These are phyloP conservation scores for Botrytis squamosa DNA, from an alignment of 2,329 filamentous ascomycete species.

Conservation along the genomic window DNA sequence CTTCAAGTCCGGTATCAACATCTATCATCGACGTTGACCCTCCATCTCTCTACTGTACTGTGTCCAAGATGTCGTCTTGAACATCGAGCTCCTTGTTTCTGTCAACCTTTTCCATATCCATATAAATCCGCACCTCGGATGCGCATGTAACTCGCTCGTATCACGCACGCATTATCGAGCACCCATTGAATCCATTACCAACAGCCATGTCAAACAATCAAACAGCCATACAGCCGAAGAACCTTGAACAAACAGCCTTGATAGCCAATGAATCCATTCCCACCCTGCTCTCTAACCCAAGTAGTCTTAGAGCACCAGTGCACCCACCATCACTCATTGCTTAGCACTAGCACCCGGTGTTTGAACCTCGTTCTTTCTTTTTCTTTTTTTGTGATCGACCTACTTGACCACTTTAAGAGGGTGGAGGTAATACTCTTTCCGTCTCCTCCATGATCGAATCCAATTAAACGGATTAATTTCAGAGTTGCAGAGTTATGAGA, in stretches of 20 bases:
- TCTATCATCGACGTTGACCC: not conserved
- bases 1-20: not conserved
- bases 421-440: conserved; percentile 2
- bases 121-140: not conserved
- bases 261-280: conserved; percentile 14
- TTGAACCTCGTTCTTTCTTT: not conserved
- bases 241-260: conserved; percentile 2
- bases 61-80: not conserved
- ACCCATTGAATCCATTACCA: conserved; percentile 27
- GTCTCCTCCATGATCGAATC: not conserved
- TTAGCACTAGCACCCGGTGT: conserved; percentile 4
- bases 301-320: conserved; percentile 2
- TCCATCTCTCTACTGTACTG: not conserved
- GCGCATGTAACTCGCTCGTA: not conserved
- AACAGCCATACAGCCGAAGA: conserved; percentile 5
- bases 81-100: not conserved
- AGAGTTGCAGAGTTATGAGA: not conserved
- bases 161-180: conserved; percentile 6
- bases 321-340: conserved; percentile 3
- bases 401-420: conserved; percentile 4
- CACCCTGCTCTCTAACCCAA: not conserved
- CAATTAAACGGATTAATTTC: not conserved
- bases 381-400: not conserved
- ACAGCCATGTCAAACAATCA: not conserved
- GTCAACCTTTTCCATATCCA: not conserved